Percentiles rank a stretch among this genome's conserved stretches.
Evolutionary conservation across 768 basidiomycete species (phyloP).

Genomic region (Rhodotorula sphaerocarpa): DNA sequence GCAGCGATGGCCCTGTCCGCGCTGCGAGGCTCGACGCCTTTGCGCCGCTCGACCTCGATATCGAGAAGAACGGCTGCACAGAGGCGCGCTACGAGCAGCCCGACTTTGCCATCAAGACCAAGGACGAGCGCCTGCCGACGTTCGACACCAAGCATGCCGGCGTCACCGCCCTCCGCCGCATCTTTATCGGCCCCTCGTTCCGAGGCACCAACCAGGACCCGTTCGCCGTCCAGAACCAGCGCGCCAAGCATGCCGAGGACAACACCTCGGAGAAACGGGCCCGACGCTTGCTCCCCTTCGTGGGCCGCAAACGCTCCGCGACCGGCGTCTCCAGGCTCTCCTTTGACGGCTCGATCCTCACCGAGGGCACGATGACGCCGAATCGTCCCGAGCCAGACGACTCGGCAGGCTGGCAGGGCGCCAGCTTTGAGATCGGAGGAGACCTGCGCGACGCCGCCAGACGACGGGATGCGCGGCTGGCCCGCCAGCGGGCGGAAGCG

Average conservation of each 20-base stretch:
- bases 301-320: neutral
- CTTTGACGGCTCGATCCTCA: too few relatives aligned
- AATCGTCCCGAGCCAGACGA: neutral
- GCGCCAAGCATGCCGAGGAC: too few relatives aligned
- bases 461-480: constrained; percentile 14
- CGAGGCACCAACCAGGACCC: neutral
- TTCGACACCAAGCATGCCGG: constrained; percentile 14
- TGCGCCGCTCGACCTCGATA: too few relatives aligned
- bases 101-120: constrained; percentile 1
- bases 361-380: too few relatives aligned
- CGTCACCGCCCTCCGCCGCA: constrained; percentile 1
- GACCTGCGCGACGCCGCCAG: constrained; percentile 21
- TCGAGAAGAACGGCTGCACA: too few relatives aligned
- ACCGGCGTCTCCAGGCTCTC: too few relatives aligned
- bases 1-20: neutral
- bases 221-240: too few relatives aligned
- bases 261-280: neutral
- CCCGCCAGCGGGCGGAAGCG: constrained; percentile 9
- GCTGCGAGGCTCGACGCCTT: too few relatives aligned
- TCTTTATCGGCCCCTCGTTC: constrained; percentile 29
- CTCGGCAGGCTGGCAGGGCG: constrained; percentile 14
- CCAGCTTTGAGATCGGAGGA: constrained; percentile 28
- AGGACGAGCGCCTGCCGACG: neutral
- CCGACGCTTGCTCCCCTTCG: neutral
- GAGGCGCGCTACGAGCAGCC: constrained; percentile 1